Evolutionary conservation across 2,329 filamentous ascomycete species (phyloP).

Genomic region (Hymenoscyphus fructigenus): DNA sequence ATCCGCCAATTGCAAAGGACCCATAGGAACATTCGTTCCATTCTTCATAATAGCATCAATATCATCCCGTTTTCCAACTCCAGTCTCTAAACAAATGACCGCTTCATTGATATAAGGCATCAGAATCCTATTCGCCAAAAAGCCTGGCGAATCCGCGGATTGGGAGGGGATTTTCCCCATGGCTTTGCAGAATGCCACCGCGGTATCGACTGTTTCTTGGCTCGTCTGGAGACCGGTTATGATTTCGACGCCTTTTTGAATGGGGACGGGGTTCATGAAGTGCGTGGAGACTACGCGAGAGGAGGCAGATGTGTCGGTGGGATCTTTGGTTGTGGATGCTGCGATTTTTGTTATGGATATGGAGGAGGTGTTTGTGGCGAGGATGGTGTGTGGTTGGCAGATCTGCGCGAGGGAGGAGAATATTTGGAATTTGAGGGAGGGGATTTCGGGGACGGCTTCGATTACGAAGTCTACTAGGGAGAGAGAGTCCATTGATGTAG

Average conservation of each 20-base stretch:
- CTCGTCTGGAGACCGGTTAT: conserved; percentile 94
- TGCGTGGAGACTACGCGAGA: conserved; percentile 93
- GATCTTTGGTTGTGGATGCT: conserved; percentile 75
- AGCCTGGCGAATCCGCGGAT: conserved; percentile 87
- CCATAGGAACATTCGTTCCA: conserved; percentile 98
- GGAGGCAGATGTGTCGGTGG: conserved; percentile 75
- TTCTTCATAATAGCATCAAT: conserved; percentile 99
- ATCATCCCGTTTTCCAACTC: conserved; percentile 81
- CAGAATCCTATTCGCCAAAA: conserved; percentile 92
- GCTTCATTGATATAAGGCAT: conserved; percentile 99
- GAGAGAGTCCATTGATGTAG: conserved; percentile 74
- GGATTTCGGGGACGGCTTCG: conserved; percentile 93
- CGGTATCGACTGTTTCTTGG: conserved; percentile 74
- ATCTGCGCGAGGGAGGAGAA: conserved; percentile 81
- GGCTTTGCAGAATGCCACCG: conserved; percentile 79
- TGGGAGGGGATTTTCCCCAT: conserved; percentile 93
- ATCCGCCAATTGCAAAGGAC: conserved; percentile 87
- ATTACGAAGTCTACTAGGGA: conserved; percentile 93
- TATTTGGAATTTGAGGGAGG: conserved; percentile 81
- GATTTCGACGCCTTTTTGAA: conserved; percentile 97
- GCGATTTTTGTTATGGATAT: conserved; percentile 97
- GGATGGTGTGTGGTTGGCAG: conserved; percentile 79
- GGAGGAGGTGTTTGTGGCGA: conserved; percentile 98
- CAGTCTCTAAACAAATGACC: conserved; percentile 91
- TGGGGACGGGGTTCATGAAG: conserved; percentile 98